These are phyloP conservation scores for Hymenoscyphus salicellus DNA, from an alignment of 2,329 filamentous ascomycete genomes.

Conservation along the genomic window DNA sequence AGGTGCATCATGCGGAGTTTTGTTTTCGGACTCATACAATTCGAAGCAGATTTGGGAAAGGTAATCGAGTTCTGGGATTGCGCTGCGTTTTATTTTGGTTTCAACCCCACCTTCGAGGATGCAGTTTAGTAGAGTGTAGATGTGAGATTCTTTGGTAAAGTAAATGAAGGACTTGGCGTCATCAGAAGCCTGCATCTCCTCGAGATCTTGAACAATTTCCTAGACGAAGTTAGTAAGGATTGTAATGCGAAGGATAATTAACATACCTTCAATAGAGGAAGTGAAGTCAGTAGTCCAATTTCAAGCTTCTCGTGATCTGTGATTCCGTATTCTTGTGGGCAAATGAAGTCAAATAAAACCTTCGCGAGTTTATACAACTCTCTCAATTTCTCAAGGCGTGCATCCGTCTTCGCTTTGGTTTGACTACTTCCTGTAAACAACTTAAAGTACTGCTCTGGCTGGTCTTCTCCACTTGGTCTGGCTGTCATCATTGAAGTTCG, in stretches of 20 bases:
- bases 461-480: constrained; percentile 48
- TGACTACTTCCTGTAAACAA: constrained; percentile 76
- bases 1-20: constrained; percentile 31
- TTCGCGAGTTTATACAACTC: constrained; percentile 93
- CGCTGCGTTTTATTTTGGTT: constrained; percentile 92
- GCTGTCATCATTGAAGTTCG: constrained; percentile 61
- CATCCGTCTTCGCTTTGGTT: constrained; percentile 76
- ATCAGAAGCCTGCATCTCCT: constrained; percentile 93
- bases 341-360: constrained; percentile 96
- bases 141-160: constrained; percentile 98
- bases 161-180: constrained; percentile 97
- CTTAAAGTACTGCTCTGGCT: constrained; percentile 72
- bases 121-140: constrained; percentile 96
- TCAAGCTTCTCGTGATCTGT: constrained; percentile 96
- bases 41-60: constrained; percentile 97
- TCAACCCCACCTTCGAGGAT: constrained; percentile 95
- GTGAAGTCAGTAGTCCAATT: constrained; percentile 88
- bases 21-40: constrained; percentile 88
- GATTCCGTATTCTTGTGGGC: constrained; percentile 97
- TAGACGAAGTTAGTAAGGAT: constrained; percentile 38
- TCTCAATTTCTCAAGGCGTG: constrained; percentile 79
- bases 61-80: constrained; percentile 96
- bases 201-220: constrained; percentile 94
- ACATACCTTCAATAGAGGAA: constrained; percentile 69
- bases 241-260: not conserved